Evolutionary conservation across 2,329 filamentous ascomycete species (phyloP).

Genomic region (Exophiala viscosa): DNA sequence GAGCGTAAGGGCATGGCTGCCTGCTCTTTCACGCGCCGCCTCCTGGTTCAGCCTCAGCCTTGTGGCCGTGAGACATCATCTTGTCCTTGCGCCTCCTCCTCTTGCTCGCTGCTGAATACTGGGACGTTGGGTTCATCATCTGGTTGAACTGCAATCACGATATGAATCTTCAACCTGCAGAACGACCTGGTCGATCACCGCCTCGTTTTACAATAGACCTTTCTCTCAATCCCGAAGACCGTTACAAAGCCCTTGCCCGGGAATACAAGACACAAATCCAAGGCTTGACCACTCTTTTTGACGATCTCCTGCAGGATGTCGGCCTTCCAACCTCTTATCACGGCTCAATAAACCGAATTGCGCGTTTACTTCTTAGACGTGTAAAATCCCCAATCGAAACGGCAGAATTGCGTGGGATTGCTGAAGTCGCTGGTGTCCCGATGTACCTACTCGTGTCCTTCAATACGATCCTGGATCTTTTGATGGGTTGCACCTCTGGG

Average conservation of each 20-base stretch:
- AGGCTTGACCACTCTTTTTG: constrained; percentile 48
- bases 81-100: too few relatives aligned
- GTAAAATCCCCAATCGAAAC: constrained; percentile 57
- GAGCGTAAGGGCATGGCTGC: too few relatives aligned
- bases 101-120: too few relatives aligned
- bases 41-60: too few relatives aligned
- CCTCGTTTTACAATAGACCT: constrained; percentile 46
- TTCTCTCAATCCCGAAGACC: constrained; percentile 49
- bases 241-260: constrained; percentile 49
- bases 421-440: constrained; percentile 47
- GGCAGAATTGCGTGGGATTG: constrained; percentile 59
- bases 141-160: too few relatives aligned
- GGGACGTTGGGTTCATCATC: too few relatives aligned
- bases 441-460: constrained; percentile 60
- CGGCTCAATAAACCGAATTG: constrained; percentile 35
- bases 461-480: constrained; percentile 60
- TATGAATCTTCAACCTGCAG: background rate
- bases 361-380: constrained; percentile 48
- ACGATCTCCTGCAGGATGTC: constrained; percentile 44
- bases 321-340: constrained; percentile 29
- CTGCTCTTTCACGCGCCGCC: too few relatives aligned
- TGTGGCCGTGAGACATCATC: too few relatives aligned
- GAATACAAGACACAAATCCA: constrained; percentile 45
- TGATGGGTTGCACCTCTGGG: constrained; percentile 64
- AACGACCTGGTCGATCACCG: background rate